phyloP scores from a whole-genome alignment of 2,329 filamentous ascomycete species.

The Tolypocladium sp. region DNA sequence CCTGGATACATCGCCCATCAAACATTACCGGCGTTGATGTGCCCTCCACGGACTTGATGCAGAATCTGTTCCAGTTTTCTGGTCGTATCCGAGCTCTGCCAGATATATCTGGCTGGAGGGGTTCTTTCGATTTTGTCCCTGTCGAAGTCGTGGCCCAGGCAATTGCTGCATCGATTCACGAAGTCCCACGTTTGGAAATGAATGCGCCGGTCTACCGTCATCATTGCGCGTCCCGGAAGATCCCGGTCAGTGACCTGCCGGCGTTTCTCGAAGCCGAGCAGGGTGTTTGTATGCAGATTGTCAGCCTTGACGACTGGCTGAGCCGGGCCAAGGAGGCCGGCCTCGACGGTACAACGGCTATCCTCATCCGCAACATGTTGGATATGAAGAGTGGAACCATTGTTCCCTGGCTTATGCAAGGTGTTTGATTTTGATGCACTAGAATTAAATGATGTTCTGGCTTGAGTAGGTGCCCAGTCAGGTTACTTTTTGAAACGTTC shows the following conservation, averaged over 20 bases:
- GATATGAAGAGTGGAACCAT: not conserved
- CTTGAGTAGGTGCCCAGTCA: too few relatives aligned
- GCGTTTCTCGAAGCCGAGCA: not conserved
- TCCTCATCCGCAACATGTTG: not conserved
- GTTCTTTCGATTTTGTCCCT: not conserved
- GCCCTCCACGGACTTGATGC: constrained; percentile 1
- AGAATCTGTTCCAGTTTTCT: not conserved
- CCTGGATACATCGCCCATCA: not conserved
- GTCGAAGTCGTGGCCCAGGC: not conserved
- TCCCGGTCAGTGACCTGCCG: not conserved
- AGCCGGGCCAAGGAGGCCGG: not conserved
- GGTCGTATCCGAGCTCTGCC: not conserved
- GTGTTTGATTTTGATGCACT: not conserved
- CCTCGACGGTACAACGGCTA: not conserved
- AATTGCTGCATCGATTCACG: not conserved
- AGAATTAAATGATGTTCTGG: too few relatives aligned
- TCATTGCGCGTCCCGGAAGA: not conserved
- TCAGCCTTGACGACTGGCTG: not conserved
- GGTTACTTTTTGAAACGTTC: too few relatives aligned
- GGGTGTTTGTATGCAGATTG: not conserved
- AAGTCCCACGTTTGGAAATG: not conserved
- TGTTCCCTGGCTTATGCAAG: not conserved
- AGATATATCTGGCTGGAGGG: not conserved
- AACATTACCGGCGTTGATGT: not conserved
- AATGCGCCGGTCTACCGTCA: not conserved